Conservation (phyloP, 2,329 filamentous ascomycete species). For the Fusarium sp. region DNA sequence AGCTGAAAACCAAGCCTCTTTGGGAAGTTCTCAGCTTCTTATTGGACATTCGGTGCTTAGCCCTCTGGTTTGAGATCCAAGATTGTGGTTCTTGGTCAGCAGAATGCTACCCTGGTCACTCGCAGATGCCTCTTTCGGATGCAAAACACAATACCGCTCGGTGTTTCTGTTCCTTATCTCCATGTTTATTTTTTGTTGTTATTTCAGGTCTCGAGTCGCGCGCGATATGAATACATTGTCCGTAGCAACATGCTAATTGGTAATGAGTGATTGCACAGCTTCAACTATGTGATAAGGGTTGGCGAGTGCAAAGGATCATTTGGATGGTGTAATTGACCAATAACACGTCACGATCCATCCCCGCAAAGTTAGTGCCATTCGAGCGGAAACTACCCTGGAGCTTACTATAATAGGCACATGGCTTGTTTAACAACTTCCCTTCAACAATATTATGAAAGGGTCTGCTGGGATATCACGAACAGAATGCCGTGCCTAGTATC, state of each 20-base stretch:
- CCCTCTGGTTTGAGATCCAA: constrained; percentile 26
- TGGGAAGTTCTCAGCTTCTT: constrained; percentile 12
- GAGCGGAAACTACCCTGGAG: constrained; percentile 31
- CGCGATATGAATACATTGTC: constrained; percentile 22
- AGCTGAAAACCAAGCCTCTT: constrained; percentile 32
- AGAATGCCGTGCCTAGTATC: not conserved
- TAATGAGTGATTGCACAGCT: constrained; percentile 10
- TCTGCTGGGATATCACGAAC: constrained; percentile 6
- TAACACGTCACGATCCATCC: constrained; percentile 22
- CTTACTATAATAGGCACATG: constrained; percentile 8
- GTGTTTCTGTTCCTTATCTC: constrained; percentile 26
- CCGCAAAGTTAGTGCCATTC: constrained; percentile 26
- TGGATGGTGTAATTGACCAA: constrained; percentile 26
- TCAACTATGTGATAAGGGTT: constrained; percentile 23
- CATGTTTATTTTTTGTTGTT: constrained; percentile 34
- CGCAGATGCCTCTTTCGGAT: constrained; percentile 15
- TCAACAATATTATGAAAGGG: constrained; percentile 5
- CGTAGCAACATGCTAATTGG: constrained; percentile 27
- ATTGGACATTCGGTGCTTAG: constrained; percentile 17
- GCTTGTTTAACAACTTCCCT: constrained; percentile 1
- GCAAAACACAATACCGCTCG: constrained; percentile 26
- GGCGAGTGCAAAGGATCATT: constrained; percentile 9
- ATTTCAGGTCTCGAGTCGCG: constrained; percentile 19
- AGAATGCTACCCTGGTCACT: constrained; percentile 22
- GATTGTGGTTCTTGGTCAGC: constrained; percentile 32